Evolutionary conservation across 805 yeast species (phyloP).

Genomic region (Nakazawaea peltata): DNA sequence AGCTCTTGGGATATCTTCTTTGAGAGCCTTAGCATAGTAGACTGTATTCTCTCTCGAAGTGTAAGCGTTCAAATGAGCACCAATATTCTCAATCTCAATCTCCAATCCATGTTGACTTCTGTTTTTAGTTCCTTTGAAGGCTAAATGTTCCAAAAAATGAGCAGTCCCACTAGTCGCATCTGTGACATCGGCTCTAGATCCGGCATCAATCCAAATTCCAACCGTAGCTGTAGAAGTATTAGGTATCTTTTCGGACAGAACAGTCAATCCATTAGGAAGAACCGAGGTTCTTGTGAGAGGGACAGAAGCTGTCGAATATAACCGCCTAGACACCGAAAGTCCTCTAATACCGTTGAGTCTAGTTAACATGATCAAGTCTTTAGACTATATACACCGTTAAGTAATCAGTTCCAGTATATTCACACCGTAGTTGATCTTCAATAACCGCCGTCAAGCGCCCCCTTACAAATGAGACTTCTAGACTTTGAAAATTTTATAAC

Average conservation of each 20-base stretch:
- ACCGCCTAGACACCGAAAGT: neutral
- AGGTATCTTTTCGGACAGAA: constrained; percentile 85
- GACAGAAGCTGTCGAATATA: constrained; percentile 14
- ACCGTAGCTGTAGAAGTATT: constrained; percentile 91
- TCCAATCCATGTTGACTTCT: constrained; percentile 81
- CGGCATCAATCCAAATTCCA: constrained; percentile 98
- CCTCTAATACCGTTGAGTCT: no score
- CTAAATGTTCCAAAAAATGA: constrained; percentile 92
- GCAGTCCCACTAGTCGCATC: constrained; percentile 89
- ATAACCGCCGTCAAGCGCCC: no score
- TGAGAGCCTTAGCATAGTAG: constrained; percentile 84
- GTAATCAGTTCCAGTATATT: no score
- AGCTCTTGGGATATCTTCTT: constrained; percentile 73
- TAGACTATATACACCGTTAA: no score
- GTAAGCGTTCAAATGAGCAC: constrained; percentile 97
- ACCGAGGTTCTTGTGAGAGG: constrained; percentile 60
- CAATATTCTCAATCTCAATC: constrained; percentile 90
- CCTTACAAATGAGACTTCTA: no score
- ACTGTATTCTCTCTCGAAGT: constrained; percentile 97
- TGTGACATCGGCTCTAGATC: constrained; percentile 88
- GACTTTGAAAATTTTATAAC: no score
- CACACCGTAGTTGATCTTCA: no score
- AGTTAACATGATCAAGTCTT: no score
- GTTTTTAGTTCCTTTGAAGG: constrained; percentile 86
- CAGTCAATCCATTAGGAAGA: constrained; percentile 86